Evolutionary conservation across 768 basidiomycete genomes (phyloP).

Genomic region (Holtermanniella nyarrowii): DNA sequence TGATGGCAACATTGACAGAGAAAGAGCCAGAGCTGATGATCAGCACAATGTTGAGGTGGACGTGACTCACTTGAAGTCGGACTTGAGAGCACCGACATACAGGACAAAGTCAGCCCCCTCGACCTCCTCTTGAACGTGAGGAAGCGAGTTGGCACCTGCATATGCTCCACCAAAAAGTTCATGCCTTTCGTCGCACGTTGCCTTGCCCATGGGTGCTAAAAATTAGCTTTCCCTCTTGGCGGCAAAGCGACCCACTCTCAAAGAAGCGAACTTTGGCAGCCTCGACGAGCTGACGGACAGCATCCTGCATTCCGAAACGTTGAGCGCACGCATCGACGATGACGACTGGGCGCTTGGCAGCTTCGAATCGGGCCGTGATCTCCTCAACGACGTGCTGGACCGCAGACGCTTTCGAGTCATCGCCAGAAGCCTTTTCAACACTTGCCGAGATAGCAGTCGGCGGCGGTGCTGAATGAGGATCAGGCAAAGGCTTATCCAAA

Average conservation of each 20-base stretch:
- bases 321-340: conserved; percentile 41
- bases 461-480: conserved; percentile 36
- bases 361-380: conserved; percentile 56
- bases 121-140: conserved; percentile 32
- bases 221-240: neutral
- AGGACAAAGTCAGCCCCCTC: conserved; percentile 39
- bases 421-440: neutral
- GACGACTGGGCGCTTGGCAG: conserved; percentile 56
- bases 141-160: conserved; percentile 35
- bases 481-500: conserved; percentile 46
- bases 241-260: conserved; percentile 30
- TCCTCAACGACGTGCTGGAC: conserved; percentile 61
- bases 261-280: conserved; percentile 35
- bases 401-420: conserved; percentile 26
- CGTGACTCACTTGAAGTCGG: conserved; percentile 38
- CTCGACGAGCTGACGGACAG: conserved; percentile 34
- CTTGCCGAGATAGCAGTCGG: conserved; percentile 7
- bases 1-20: conserved; percentile 36
- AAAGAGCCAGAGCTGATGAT: conserved; percentile 35
- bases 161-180: conserved; percentile 38
- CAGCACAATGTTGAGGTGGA: neutral
- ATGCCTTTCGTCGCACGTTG: conserved; percentile 36
- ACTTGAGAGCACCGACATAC: conserved; percentile 36
- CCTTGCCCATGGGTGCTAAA: conserved; percentile 24
- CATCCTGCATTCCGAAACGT: conserved; percentile 35